Percentiles rank a stretch among this genome's conserved stretches.
These are phyloP conservation scores for Kwoniella pini DNA, from an alignment of 768 basidiomycete species.

Conservation along the genomic window DNA sequence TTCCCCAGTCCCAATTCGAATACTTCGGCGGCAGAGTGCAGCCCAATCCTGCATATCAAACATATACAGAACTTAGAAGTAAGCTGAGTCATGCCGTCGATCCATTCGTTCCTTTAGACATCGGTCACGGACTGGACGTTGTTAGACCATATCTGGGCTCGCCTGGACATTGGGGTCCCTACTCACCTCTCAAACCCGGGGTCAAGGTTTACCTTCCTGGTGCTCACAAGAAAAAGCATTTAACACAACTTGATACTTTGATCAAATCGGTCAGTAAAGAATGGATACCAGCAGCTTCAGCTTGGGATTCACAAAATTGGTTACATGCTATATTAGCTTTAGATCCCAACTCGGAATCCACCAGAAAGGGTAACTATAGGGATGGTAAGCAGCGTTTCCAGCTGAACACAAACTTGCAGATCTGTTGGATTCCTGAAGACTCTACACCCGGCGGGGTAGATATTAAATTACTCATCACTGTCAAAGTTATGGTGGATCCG, in stretches of 20 bases:
- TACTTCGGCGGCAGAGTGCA: background rate
- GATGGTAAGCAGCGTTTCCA: constrained; percentile 27
- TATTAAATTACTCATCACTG: constrained; percentile 34
- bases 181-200: background rate
- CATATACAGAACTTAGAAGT: constrained; percentile 6
- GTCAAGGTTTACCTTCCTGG: constrained; percentile 1
- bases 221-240: constrained; percentile 2
- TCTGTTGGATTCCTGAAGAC: constrained; percentile 34
- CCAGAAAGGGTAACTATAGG: constrained; percentile 21
- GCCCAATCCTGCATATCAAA: constrained; percentile 24
- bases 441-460: constrained; percentile 8
- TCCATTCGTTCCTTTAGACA: constrained; percentile 13
- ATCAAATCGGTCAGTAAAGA: constrained; percentile 13
- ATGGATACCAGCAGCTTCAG: constrained; percentile 26
- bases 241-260: background rate
- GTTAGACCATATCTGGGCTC: background rate
- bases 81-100: constrained; percentile 10
- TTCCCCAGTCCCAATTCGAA: constrained; percentile 16
- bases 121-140: background rate
- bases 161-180: background rate
- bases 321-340: constrained; percentile 34
- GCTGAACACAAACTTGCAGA: constrained; percentile 23
- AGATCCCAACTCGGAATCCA: constrained; percentile 20
- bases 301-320: constrained; percentile 39
- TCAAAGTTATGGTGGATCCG: constrained; percentile 31